Base-by-base conservation (phyloP, 495 filamentous ascomycete genomes). In the Tuber umbilicatum region DNA sequence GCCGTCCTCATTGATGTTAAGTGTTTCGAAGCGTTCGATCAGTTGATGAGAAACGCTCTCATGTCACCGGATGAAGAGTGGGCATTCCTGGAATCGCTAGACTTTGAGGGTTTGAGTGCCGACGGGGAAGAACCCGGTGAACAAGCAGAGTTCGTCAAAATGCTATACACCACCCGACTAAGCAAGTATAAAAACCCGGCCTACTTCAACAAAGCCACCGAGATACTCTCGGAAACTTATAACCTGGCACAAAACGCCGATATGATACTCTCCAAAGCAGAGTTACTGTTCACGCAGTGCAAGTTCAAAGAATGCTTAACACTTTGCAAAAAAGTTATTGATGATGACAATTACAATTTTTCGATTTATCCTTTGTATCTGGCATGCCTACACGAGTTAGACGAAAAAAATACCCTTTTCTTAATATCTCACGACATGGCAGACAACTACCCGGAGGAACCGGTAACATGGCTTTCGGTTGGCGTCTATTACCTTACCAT, bases 31-130 rank as follows among this genome's bases (percentile, higher is more conserved):
- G 95, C 95, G 4, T 98, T 98, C 81, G 94, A 97, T 74, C 93
- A 97, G 83, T 87, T 99, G 70, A 97, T 97, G 91, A 94, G 94
- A 85, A 98, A 98, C 83, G 91, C 91, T 31, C 88, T 98, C 39
- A 96, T 99, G 93, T 94, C 94, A n/a, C 94, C 96, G 2, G 91
- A 94, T 55, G 96, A 99, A 83, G 95, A 99, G 82, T 93, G 95
- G 87, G 86, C 91, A 50, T 97, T 99, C 76, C 87, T 99, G 42
- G 92, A 94, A 76, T 92, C 91, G 37, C 86, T 99, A 17, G 92
- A 97, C 83, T 99, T 98, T 82, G 92, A 95, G 81, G 88, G 90
- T 14, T 89, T 97, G 43, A 85, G 86, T 12, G 92, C 92, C 10
- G 80, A 82, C 39, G 76, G 75, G 27, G 81, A 80, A 68, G 73